A percentile compares a stretch with the other conserved stretches of the same genome.
Conservation (phyloP, 2,329 filamentous ascomycete genomes). For the Penicillium olsonii region DNA sequence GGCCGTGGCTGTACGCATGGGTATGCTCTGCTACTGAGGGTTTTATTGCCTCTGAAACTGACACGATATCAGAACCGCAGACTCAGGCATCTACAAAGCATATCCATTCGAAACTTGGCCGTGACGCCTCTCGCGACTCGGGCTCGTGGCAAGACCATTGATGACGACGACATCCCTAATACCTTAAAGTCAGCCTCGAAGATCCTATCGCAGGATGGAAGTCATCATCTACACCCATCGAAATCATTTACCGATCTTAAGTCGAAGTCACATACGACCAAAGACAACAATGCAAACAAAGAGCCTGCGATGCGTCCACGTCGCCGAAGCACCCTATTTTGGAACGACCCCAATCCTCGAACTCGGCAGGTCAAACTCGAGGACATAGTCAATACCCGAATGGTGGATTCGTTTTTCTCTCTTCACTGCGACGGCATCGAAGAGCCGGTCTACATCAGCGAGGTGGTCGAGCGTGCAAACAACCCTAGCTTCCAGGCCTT, state of each 20-base stretch:
- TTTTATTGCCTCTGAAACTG: constrained; percentile 8
- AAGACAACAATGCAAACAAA: constrained; percentile 20
- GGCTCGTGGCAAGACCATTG: constrained; percentile 63
- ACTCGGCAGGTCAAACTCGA: constrained; percentile 74
- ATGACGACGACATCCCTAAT: constrained; percentile 73
- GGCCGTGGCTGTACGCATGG: constrained; percentile 55
- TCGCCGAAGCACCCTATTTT: constrained; percentile 63
- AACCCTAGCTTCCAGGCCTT: constrained; percentile 91
- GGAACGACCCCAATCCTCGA: constrained; percentile 61
- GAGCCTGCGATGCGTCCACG: constrained; percentile 33
- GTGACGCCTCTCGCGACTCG: constrained; percentile 60
- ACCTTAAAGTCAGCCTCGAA: constrained; percentile 68
- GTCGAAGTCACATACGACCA: constrained; percentile 26
- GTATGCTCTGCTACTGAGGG: constrained; percentile 32
- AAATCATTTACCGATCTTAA: constrained; percentile 60
- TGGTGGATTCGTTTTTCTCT: constrained; percentile 89
- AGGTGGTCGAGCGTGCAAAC: constrained; percentile 75
- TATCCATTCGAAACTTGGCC: constrained; percentile 83
- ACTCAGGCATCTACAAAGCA: constrained; percentile 80
- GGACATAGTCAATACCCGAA: constrained; percentile 66
- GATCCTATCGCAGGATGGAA: constrained; percentile 56
- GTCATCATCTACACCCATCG: constrained; percentile 55
- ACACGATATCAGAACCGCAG: constrained; percentile 68
- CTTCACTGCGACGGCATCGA: constrained; percentile 67
- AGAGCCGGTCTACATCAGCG: constrained; percentile 87